Base-by-base conservation (phyloP, 352 stramenopile genomes). In the Phytopythium vexans region DNA sequence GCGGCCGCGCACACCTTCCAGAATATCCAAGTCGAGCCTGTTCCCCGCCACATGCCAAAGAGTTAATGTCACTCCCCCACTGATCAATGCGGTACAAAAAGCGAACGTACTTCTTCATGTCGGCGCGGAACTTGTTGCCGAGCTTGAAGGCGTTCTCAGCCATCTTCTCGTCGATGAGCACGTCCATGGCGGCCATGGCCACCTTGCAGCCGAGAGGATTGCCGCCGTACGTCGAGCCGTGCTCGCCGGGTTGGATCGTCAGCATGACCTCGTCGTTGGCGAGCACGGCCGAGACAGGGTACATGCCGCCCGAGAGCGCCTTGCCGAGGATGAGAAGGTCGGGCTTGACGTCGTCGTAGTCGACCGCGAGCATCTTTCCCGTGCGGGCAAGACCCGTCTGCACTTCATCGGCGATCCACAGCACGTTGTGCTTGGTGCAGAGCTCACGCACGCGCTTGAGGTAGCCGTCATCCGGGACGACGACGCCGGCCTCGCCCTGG, bases 341-440 rank as follows among this genome's bases (percentile, higher is more conserved):
- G n/a, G 97, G 97, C 72, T 98, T 96, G 48, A 98, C 96, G 33
- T 72, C 69, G 60, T 99, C 94, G 63, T 99, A 96, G 70, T 99
- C 92, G 12, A 94, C 90, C 4, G 94, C 94, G 35, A 99, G 79
- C 80, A 97, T 94, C 64, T 97, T 97, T 49, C 97, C 97, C 32
- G 97, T 99, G 43, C 97, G 89, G 38, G 92, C 96, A 15, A 99
- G 74, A 16, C 97, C 97, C 3, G 96, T 94, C 69, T 99, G 97
- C 15, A 99, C 96, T 76, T 99, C 97, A 77, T 99, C 97, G 16
- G 94, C 96, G 68, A 99, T 99, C 72, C 98, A 88, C 15, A 99
- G 82, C n/a, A 99, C 82, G 70, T 99, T 99, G 90, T 99, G 80
- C 75, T 98, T 96, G 60, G 94, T 82, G 69, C 96, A 99, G 21